Evolutionary conservation across 2,329 filamentous ascomycete genomes (phyloP), one percentile per base, ranked within the genome.

Genomic region (Microdochium paspali): DNA sequence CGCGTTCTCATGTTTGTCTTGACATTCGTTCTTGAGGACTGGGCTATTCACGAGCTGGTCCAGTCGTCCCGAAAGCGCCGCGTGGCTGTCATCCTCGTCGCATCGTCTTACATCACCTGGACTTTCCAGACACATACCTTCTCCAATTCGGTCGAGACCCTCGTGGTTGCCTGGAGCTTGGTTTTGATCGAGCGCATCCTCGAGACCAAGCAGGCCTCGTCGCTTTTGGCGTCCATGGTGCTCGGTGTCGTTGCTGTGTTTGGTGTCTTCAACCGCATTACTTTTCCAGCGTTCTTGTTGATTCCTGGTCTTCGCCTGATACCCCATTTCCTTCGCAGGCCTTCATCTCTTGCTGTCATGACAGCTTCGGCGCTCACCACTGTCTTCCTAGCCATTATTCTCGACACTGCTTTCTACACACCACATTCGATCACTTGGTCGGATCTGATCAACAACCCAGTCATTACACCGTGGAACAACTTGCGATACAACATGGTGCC

Each of bases 61-160:
- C 81, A 83, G 51, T 85, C 85, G 32, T 82, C 82, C 52, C 82
- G 83, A 50, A 74, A 80, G 58, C 83, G 89, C 53, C 80, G 80
- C 56, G 72, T 85, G 47, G 88, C 90, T 10, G 79, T 94, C 42
- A 73, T 94, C 43, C 76, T 98, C 49, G 86, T 96, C 51, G 90
- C 91, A 43, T 97, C 91, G 24, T 96, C 90, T 24, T 98, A 97
- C 68, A 91, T 96, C 56, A 98, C 93, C 44, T 98, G 93, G 91
- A 96, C 91, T 42, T 95, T 91, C 69, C 93, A 98, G 68, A 93
- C 89, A 18, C 93, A 98, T 67, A 97, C 93, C 12, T 97, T 98
- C 66, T 97, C 91, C 53, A 98, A 98, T 68, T 94, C 91, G 51
- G 79, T 97, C 55, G 93, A 98, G 71, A 97, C 93, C 2, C 72